A percentile compares a stretch with the other conserved stretches of the same genome.
phyloP scores from a whole-genome alignment of 176 grass and related monocot genomes.

The Cymbopogon citratus region DNA sequence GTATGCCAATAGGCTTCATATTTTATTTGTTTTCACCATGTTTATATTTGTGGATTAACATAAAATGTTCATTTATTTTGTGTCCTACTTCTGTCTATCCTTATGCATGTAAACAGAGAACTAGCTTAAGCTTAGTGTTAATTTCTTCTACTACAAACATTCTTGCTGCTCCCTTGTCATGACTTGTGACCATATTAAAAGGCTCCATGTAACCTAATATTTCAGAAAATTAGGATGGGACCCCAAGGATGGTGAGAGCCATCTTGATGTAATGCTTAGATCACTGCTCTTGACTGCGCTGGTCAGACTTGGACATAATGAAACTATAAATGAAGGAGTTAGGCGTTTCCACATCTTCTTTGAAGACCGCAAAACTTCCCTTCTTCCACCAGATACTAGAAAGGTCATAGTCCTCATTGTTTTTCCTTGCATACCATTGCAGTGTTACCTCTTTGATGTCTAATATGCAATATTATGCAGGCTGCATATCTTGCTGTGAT shows the following conservation, averaged over 20 bases:
- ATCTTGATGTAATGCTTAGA: constrained; percentile 85
- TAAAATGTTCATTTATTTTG: background rate
- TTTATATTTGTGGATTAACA: background rate
- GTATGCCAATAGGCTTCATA: constrained; percentile 43
- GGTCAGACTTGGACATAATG: constrained; percentile 57
- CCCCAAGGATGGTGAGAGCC: constrained; percentile 64
- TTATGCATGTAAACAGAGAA: background rate
- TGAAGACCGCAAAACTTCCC: constrained; percentile 46
- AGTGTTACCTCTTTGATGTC: background rate
- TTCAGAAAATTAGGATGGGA: constrained; percentile 89
- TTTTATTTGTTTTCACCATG: constrained; percentile 18
- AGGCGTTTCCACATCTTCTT: constrained; percentile 57
- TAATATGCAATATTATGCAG: constrained; percentile 46
- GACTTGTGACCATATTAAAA: constrained; percentile 12
- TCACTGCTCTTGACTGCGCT: constrained; percentile 62
- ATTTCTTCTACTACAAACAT: background rate
- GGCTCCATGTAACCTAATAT: constrained; percentile 9
- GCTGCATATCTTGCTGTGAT: constrained; percentile 34
- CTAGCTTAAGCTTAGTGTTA: background rate
- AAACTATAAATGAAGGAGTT: constrained; percentile 68
- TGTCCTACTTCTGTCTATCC: background rate
- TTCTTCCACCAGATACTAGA: constrained; percentile 74
- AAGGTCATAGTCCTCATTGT: constrained; percentile 29
- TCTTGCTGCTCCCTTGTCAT: background rate
- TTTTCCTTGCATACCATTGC: constrained; percentile 16